Evolutionary conservation across 2,329 filamentous ascomycete genomes (phyloP).

Genomic region (Capronia coronata): DNA sequence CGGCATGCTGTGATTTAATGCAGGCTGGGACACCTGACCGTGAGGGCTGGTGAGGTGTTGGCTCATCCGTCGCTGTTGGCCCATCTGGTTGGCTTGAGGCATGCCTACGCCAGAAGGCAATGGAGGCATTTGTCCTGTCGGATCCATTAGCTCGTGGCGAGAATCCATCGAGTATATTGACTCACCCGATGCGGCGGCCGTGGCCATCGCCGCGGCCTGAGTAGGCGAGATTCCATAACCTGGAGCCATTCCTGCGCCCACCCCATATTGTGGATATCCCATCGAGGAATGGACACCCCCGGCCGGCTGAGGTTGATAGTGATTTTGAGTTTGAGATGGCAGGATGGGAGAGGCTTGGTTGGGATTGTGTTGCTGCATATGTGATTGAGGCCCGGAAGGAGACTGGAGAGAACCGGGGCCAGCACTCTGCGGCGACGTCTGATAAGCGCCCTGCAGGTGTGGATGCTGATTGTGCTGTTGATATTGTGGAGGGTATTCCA

Average conservation of each 20-base stretch:
- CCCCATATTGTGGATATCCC: conserved; percentile 76
- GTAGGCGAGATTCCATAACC: conserved; percentile 72
- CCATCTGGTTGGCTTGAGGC: conserved; percentile 52
- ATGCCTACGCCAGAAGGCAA: conserved; percentile 45
- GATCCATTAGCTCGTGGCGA: conserved; percentile 7
- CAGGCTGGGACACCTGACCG: conserved; percentile 64
- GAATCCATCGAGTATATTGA: conserved; percentile 30
- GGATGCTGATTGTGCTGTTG: conserved; percentile 59
- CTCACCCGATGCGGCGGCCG: conserved; percentile 81
- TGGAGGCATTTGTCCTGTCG: conserved; percentile 30
- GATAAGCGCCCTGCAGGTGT: conserved; percentile 56
- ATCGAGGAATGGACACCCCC: conserved; percentile 60
- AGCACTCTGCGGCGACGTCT: conserved; percentile 51
- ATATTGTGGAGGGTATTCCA: conserved; percentile 71
- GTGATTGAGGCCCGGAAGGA: conserved; percentile 63
- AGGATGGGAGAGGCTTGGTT: conserved; percentile 73
- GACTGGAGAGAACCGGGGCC: conserved; percentile 58
- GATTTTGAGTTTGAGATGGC: conserved; percentile 60
- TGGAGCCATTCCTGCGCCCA: conserved; percentile 65
- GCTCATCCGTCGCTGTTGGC: conserved; percentile 61
- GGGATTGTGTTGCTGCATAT: conserved; percentile 53
- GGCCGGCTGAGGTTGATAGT: conserved; percentile 60
- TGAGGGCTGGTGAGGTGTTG: conserved; percentile 67
- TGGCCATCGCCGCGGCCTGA: conserved; percentile 89
- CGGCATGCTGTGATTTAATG: conserved; percentile 61